Conservation (phyloP, 148 eudicot species). For the Euryodendron excelsum region DNA sequence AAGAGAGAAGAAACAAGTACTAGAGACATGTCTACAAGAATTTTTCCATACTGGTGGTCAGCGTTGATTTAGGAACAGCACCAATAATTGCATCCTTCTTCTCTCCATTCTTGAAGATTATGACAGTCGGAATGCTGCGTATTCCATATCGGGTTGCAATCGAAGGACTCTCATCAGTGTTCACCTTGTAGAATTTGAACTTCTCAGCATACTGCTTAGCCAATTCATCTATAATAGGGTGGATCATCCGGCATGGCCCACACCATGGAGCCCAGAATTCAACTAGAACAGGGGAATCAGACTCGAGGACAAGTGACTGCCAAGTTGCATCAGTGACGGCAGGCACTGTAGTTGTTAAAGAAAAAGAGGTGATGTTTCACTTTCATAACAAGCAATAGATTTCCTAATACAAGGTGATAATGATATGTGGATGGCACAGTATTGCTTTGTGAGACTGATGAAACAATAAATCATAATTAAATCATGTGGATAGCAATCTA, state of each 20-base stretch:
- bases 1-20: neutral
- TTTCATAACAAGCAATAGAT: neutral
- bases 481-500: neutral
- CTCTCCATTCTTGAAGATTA: conserved; percentile 87
- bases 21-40: conserved; percentile 43
- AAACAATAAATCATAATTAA: neutral
- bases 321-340: conserved; percentile 53
- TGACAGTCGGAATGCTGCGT: conserved; percentile 89
- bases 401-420: neutral
- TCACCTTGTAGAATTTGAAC: conserved; percentile 79
- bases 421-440: neutral
- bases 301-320: conserved; percentile 65
- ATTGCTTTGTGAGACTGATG: neutral
- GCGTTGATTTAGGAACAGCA: conserved; percentile 84
- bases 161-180: conserved; percentile 78
- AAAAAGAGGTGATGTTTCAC: neutral
- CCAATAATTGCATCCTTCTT: conserved; percentile 89
- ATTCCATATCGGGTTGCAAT: conserved; percentile 74
- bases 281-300: conserved; percentile 57
- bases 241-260: conserved; percentile 91
- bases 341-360: conserved; percentile 52
- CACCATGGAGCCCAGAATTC: conserved; percentile 99
- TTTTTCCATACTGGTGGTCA: conserved; percentile 72
- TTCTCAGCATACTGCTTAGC: conserved; percentile 73
- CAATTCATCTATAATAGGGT: conserved; percentile 71